phyloP scores from a whole-genome alignment of 192 early-diverging fungal species.

The Podila epicladia region DNA sequence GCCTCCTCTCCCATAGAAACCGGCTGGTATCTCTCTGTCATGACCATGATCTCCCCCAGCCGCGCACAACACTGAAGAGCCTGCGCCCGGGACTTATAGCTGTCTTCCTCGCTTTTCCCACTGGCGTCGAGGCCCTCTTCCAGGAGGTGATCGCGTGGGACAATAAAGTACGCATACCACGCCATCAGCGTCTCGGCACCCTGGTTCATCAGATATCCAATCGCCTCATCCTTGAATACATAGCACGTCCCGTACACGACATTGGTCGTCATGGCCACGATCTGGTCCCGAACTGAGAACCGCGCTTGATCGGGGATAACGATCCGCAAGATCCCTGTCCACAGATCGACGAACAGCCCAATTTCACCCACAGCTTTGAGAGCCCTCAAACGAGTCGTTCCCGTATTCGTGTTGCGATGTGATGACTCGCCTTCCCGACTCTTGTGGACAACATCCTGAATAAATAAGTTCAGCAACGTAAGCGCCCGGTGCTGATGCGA shows the following conservation, averaged over 20 bases:
- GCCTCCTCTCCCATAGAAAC: conserved; percentile 3
- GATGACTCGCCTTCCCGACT: neutral
- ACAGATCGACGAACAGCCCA: conserved; percentile 13
- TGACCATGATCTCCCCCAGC: conserved; percentile 25
- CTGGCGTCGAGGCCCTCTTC: neutral
- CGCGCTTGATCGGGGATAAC: neutral
- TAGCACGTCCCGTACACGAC: conserved; percentile 36
- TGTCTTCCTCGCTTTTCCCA: neutral
- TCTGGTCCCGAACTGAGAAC: conserved; percentile 2
- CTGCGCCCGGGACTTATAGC: conserved; percentile 1
- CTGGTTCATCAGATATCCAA: conserved; percentile 6
- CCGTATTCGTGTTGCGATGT: too few species aligned
- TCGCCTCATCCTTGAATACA: conserved; percentile 19
- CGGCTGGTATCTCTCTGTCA: conserved; percentile 7
- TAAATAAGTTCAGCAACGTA: conserved; percentile 10
- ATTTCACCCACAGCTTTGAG: neutral
- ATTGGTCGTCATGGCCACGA: conserved; percentile 9
- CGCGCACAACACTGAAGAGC: conserved; percentile 29
- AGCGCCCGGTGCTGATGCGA: conserved; percentile 14
- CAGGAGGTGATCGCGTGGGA: neutral
- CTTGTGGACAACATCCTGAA: conserved; percentile 11
- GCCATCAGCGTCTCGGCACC: conserved; percentile 37
- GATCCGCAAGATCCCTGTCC: conserved; percentile 13
- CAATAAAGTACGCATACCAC: conserved; percentile 41
- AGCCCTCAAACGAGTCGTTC: neutral